phyloP scores from a whole-genome alignment of 257 asterid genomes.

The Nicotiana sylvestris region DNA sequence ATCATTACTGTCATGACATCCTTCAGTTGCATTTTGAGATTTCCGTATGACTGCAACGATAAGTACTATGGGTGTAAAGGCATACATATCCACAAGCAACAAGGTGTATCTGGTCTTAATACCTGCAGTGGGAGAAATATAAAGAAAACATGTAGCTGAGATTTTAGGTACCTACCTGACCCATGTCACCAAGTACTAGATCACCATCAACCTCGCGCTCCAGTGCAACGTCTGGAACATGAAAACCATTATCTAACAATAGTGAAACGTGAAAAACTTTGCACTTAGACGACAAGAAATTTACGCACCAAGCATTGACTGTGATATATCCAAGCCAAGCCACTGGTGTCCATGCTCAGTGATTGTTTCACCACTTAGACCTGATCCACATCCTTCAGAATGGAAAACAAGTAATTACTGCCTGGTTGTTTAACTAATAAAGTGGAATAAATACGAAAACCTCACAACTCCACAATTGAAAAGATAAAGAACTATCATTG shows the following conservation, averaged over 20 bases:
- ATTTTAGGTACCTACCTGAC: constrained; percentile 49
- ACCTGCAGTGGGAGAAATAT: not conserved
- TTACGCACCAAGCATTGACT: constrained; percentile 73
- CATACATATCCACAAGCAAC: not conserved
- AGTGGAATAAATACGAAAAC: not conserved
- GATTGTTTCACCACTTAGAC: constrained; percentile 86
- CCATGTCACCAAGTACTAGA: constrained; percentile 84
- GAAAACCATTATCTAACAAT: not conserved
- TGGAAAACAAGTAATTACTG: not conserved
- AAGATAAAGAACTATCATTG: not conserved
- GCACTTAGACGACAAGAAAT: not conserved
- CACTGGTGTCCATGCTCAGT: constrained; percentile 86
- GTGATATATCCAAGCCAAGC: constrained; percentile 90
- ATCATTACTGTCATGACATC: not conserved
- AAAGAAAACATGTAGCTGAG: not conserved
- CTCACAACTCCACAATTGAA: not conserved
- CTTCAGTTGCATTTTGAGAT: not conserved
- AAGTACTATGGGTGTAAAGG: not conserved
- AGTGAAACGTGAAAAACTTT: constrained; percentile 1
- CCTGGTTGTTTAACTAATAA: not conserved
- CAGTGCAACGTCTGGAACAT: constrained; percentile 57
- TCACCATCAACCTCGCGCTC: constrained; percentile 92
- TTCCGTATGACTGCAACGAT: not conserved
- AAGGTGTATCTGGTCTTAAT: not conserved
- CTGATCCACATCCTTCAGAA: constrained; percentile 86